Base-by-base conservation (phyloP, 2,329 filamentous ascomycete species). In the Penicillium sp. region DNA sequence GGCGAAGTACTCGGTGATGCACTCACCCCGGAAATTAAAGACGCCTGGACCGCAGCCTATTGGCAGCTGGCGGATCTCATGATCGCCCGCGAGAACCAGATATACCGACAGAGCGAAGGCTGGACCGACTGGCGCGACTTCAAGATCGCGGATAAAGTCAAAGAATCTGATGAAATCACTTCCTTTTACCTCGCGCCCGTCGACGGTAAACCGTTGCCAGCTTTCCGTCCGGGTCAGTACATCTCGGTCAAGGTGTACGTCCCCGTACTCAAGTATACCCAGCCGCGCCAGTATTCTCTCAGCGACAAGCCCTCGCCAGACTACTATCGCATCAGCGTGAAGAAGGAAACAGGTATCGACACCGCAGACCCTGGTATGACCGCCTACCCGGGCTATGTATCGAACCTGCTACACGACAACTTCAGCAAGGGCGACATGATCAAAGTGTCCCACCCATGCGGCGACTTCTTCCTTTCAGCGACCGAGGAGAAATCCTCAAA, bases 271-370 rank as follows among this genome's bases (percentile, higher is more conserved):
- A 79, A 80, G n/a, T 76, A 82, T 63, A 70, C 76, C 56, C 87
- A 90, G 67, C 77, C 81, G 15, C 76, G 86, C 28, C 87, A 89
- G 67, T 90, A 89, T 70, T 87, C 84, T 24, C 76, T 90, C 53
- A 86, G 81, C 60, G 84, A 88, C 55, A 76, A 80, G 43, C 84
- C 83, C 2, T 73, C 74, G 2, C 70, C 77, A 7, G 75, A 81
- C 43, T 79, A 82, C 68, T 87, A 87, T 68, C 81, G 87, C 27
- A 84, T 89, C 69, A 86, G 79, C 43, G 78, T 90, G 49, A 88
- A 88, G 76, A 80, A 77, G 51, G 84, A 89, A 61, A 66, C 72
- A 2, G 83, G 82, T 3, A 62, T 81, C 12, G 71, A 76, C 42
- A 42, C 71, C 42, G 65, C 72, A 2, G 70, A 78, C n/a, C 69